These are phyloP conservation scores for grape (Vitis vinifera) DNA, from an alignment of 164 flowering plant genomes.

Conservation along the genomic window ASM3070453v1 NC_081812.1:13664001-13664500, in stretches of 20 bases:
- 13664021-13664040: constrained; percentile 26
- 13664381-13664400: constrained; percentile 27
- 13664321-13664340: constrained; percentile 55
- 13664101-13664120: constrained; percentile 43
- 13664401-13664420: background rate
- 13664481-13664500: too few species aligned
- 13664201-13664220: constrained; percentile 66
- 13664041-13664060: background rate
- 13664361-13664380: constrained; percentile 60
- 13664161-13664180: constrained; percentile 89
- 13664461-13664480: too few species aligned
- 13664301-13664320: constrained; percentile 68
- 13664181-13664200: constrained; percentile 62
- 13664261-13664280: constrained; percentile 75
- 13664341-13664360: constrained; percentile 70
- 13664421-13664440: too few species aligned
- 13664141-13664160: constrained; percentile 90
- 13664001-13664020: constrained; percentile 13
- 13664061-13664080: background rate
- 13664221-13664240: constrained; percentile 72
- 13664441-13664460: too few species aligned
- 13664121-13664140: constrained; percentile 67
- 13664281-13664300: constrained; percentile 83
- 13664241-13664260: constrained; percentile 63
- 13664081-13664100: background rate